phyloP scores from a whole-genome alignment of 1,139 yeast species.

The Chernovozyma aurita region DNA sequence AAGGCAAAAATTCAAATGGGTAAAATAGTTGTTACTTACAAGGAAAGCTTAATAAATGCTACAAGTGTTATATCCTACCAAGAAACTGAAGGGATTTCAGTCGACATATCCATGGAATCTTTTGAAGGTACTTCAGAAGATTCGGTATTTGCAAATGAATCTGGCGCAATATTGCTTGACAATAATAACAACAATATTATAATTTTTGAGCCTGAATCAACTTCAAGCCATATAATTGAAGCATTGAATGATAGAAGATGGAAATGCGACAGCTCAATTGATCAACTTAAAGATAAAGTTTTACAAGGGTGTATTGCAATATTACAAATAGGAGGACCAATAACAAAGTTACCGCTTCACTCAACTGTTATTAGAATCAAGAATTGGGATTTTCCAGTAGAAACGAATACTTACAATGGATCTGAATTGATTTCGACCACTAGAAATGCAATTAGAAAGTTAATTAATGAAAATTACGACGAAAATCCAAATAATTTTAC shows the following conservation, averaged over 20 bases:
- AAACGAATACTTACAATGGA: conserved; percentile 28
- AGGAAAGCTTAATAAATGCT: conserved; percentile 55
- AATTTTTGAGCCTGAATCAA: conserved; percentile 25
- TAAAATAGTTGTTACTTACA: conserved; percentile 81
- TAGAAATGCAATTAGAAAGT: conserved; percentile 32
- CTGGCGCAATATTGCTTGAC: conserved; percentile 32
- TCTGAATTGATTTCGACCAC: conserved; percentile 26
- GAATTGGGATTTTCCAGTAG: conserved; percentile 53
- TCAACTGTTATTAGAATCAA: conserved; percentile 53
- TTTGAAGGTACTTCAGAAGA: conserved; percentile 43
- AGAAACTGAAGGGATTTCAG: conserved; percentile 18
- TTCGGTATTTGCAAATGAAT: conserved; percentile 31
- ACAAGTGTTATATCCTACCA: conserved; percentile 3
- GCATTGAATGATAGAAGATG: conserved; percentile 41
- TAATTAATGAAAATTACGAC: conserved; percentile 21
- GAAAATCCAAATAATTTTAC: conserved; percentile 32
- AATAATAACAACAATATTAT: conserved; percentile 38
- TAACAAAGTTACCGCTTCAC: conserved; percentile 60
- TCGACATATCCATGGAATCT: conserved; percentile 48
- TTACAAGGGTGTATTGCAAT: conserved; percentile 65
- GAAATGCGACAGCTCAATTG: conserved; percentile 46
- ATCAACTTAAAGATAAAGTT: conserved; percentile 49
- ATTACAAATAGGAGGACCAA: conserved; percentile 73
- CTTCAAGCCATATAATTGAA: conserved; percentile 21
- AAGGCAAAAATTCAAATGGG: conserved; percentile 80